phyloP scores from a whole-genome alignment of 345 rosid genomes.

The Euphorbia lathyris region DNA sequence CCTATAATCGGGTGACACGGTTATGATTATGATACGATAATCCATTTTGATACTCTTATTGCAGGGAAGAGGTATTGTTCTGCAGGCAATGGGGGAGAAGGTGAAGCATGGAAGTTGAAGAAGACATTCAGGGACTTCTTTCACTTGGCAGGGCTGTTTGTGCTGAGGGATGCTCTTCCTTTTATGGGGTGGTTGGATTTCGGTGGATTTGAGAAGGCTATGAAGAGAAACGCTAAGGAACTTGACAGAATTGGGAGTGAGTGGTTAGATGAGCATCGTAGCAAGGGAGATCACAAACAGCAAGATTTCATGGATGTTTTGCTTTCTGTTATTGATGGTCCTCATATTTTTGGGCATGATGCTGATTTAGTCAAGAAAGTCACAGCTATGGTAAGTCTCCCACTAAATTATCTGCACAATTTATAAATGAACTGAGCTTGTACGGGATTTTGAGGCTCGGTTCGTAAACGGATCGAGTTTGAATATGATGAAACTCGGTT shows the following conservation, averaged over 20 bases:
- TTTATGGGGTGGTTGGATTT: constrained; percentile 16
- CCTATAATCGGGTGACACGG: too few relatives aligned
- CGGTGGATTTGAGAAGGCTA: constrained; percentile 27
- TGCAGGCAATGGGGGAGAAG: not conserved
- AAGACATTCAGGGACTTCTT: constrained; percentile 15
- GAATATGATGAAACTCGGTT: too few relatives aligned
- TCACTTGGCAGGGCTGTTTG: not conserved
- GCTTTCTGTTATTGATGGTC: constrained; percentile 26
- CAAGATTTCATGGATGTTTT: constrained; percentile 35
- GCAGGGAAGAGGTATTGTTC: constrained; percentile 11
- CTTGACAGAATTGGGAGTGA: constrained; percentile 15
- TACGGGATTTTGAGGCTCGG: too few relatives aligned
- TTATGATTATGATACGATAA: too few relatives aligned
- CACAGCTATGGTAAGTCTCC: constrained; percentile 28
- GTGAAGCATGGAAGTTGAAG: not conserved
- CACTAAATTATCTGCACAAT: too few relatives aligned
- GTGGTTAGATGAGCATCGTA: constrained; percentile 30
- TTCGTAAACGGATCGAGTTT: too few relatives aligned
- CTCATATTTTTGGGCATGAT: constrained; percentile 23
- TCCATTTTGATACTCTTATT: too few relatives aligned
- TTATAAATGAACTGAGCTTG: too few relatives aligned
- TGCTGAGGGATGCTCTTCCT: constrained; percentile 5
- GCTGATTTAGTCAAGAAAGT: constrained; percentile 37
- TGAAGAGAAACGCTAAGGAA: constrained; percentile 33
- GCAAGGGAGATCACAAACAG: not conserved